Conservation (phyloP, 176 grass and related monocot species). For the Olyra latifolia region DNA sequence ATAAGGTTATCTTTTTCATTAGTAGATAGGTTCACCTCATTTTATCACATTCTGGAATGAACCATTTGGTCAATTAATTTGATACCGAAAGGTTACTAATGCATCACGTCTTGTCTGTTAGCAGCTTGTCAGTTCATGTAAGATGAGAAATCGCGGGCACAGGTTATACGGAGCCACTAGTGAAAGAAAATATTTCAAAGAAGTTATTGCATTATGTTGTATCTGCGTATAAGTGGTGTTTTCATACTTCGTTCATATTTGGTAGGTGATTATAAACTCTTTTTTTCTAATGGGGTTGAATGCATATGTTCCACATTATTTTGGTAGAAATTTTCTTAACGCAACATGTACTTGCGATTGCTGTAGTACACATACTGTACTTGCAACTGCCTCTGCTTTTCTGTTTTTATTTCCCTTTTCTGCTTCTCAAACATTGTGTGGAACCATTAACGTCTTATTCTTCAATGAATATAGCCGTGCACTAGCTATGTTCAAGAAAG, state of each 20-base stretch:
- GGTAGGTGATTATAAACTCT: not conserved
- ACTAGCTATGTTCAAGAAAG: not conserved
- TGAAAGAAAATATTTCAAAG: not conserved
- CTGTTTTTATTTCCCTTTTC: not conserved
- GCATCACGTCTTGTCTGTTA: slow-evolving; percentile 27
- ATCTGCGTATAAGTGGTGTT: not conserved
- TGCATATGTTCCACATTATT: not conserved
- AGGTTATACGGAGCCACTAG: not conserved
- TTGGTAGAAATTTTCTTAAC: not conserved
- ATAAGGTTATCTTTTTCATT: slow-evolving; percentile 18
- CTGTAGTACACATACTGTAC: not conserved
- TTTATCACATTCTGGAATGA: slow-evolving; percentile 18
- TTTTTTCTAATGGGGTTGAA: not conserved
- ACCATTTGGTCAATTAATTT: not conserved
- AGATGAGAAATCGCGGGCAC: slow-evolving; percentile 15
- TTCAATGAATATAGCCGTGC: not conserved
- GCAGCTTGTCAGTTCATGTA: slow-evolving; percentile 24
- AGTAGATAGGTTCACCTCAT: slow-evolving; percentile 23
- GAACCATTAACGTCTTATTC: not conserved
- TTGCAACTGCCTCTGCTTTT: not conserved
- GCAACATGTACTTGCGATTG: not conserved
- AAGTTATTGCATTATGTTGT: not conserved
- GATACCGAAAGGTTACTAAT: slow-evolving; percentile 2
- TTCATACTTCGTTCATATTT: not conserved
- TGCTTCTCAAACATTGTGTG: not conserved